Evolutionary conservation across 441 rosid species (phyloP).

Genomic region (Gossypium schwendimanii): DNA sequence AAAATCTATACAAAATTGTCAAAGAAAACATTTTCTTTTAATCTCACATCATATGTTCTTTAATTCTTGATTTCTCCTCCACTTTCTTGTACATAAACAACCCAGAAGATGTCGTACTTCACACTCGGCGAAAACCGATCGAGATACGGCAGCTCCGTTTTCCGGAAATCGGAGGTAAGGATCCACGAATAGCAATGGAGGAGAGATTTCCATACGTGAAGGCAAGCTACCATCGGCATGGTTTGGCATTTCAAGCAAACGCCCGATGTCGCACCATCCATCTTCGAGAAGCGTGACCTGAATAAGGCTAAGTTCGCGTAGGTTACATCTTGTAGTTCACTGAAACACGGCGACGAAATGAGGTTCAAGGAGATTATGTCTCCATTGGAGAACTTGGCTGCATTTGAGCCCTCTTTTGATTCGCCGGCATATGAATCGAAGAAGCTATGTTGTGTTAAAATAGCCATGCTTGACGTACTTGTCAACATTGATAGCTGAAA

Average conservation of each 20-base stretch:
- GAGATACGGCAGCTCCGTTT: conserved; percentile 26
- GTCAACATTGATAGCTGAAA: conserved; percentile 37
- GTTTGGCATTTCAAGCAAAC: conserved; percentile 38
- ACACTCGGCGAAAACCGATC: conserved; percentile 25
- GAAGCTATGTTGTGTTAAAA: conserved; percentile 36
- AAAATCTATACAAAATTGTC: not conserved
- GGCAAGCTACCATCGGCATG: conserved; percentile 27
- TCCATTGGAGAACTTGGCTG: conserved; percentile 38
- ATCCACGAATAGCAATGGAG: conserved; percentile 45
- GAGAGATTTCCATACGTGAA: conserved; percentile 44
- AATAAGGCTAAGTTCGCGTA: conserved; percentile 43
- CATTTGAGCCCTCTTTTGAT: conserved; percentile 35
- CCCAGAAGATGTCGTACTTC: conserved; percentile 45
- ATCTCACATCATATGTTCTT: not conserved
- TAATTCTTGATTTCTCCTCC: conserved; percentile 16
- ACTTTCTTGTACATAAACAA: conserved; percentile 22
- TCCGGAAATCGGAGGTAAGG: conserved; percentile 30
- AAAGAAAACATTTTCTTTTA: too few relatives aligned
- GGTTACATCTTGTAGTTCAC: conserved; percentile 24
- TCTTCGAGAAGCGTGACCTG: conserved; percentile 34
- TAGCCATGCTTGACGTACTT: conserved; percentile 37
- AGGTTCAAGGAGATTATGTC: conserved; percentile 35
- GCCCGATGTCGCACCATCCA: conserved; percentile 41
- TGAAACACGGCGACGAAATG: conserved; percentile 14
- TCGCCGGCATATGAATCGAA: conserved; percentile 45